Evolutionary conservation across 768 basidiomycete genomes (phyloP).

Genomic region (Tylopilus subfusipes): DNA sequence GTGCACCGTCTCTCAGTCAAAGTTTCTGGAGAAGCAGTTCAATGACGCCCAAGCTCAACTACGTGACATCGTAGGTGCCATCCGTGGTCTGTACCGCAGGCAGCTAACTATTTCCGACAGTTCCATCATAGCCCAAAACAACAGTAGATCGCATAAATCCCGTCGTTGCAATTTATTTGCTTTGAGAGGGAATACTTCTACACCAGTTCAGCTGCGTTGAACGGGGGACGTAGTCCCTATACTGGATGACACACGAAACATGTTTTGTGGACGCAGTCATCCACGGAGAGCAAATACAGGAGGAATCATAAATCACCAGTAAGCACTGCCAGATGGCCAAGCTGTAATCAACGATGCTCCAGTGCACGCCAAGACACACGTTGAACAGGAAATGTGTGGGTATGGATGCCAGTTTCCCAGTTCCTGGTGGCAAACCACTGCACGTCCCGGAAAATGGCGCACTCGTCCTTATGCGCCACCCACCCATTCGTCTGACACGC

Average conservation of each 20-base stretch:
- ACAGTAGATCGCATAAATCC: constrained; percentile 14
- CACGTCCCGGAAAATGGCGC: constrained; percentile 24
- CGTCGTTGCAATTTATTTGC: constrained; percentile 9
- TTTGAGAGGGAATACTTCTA: background rate
- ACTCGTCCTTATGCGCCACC: constrained; percentile 22
- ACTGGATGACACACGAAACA: background rate
- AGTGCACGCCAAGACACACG: constrained; percentile 13
- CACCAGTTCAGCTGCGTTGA: background rate
- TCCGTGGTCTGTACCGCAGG: background rate
- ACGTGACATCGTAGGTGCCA: constrained; percentile 68
- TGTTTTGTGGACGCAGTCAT: background rate
- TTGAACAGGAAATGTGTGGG: constrained; percentile 21
- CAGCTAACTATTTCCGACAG: constrained; percentile 14
- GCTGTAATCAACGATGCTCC: constrained; percentile 6
- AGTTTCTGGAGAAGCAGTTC: constrained; percentile 92
- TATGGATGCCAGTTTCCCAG: constrained; percentile 20
- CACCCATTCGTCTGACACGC: constrained; percentile 23
- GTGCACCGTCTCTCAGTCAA: constrained; percentile 48
- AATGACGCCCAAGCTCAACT: constrained; percentile 86
- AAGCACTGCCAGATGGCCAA: background rate
- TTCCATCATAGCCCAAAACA: constrained; percentile 31
- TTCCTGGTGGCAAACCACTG: constrained; percentile 30
- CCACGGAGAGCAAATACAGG: background rate
- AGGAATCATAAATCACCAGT: background rate
- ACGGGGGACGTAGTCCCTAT: background rate